Conservation (phyloP, 148 eudicot species). For the Simmondsia chinensis region DNA sequence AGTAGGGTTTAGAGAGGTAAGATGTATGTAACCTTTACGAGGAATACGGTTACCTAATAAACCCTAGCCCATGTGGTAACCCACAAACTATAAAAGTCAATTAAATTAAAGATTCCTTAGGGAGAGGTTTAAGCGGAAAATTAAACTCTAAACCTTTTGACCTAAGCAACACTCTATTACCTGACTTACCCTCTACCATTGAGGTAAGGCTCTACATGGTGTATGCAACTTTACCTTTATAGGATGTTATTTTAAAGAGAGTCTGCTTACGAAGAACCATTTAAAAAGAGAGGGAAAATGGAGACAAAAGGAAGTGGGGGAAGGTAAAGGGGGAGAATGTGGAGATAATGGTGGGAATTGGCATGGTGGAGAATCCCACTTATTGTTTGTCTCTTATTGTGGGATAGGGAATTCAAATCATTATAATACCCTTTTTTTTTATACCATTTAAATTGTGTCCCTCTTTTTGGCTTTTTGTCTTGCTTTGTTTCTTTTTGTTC, state of each 20-base stretch:
- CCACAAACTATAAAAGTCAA: no score
- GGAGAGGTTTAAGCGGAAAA: no score
- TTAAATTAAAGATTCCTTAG: no score
- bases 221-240: not conserved
- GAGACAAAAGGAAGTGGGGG: conserved; percentile 31
- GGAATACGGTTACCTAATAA: no score
- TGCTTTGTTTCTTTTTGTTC: conserved; percentile 18
- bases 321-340: conserved; percentile 4
- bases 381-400: conserved; percentile 32
- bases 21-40: no score
- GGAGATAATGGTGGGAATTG: conserved; percentile 8
- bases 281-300: not conserved
- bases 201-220: no score
- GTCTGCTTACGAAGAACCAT: not conserved
- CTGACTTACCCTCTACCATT: no score
- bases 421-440: conserved; percentile 21
- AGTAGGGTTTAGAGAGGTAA: no score
- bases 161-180: no score
- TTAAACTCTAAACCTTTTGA: no score
- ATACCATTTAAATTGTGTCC: conserved; percentile 10
- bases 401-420: conserved; percentile 1
- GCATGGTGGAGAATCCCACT: conserved; percentile 32
- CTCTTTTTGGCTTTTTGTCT: conserved; percentile 6
- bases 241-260: not conserved
- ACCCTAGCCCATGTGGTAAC: no score